phyloP scores from a whole-genome alignment of 2,329 filamentous ascomycete species.

The Colletotrichum liriopes region DNA sequence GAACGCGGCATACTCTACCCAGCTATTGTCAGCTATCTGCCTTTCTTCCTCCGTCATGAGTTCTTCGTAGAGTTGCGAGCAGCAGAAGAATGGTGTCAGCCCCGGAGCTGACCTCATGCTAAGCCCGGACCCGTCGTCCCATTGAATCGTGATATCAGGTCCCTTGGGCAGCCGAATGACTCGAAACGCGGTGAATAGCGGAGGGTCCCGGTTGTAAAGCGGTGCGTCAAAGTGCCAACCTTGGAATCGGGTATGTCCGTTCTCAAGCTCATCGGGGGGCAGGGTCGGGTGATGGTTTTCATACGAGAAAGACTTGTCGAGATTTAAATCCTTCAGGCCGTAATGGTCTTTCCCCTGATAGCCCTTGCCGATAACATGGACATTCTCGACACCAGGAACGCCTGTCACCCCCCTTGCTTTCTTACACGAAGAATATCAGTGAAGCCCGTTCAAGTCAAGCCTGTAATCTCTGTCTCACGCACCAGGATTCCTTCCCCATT shows the following conservation, averaged over 20 bases:
- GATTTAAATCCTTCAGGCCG: constrained; percentile 56
- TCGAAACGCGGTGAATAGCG: constrained; percentile 60
- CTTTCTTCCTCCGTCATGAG: constrained; percentile 59
- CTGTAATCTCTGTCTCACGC: constrained; percentile 31
- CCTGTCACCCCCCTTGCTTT: constrained; percentile 53
- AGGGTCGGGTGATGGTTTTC: constrained; percentile 56
- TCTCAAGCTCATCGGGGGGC: constrained; percentile 53
- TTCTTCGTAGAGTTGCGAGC: constrained; percentile 57
- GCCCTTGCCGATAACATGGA: constrained; percentile 62
- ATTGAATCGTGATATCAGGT: constrained; percentile 56
- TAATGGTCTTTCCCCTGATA: constrained; percentile 62
- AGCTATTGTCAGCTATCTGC: constrained; percentile 58
- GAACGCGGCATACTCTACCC: constrained; percentile 62
- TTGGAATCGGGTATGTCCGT: constrained; percentile 61
- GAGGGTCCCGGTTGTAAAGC: constrained; percentile 58
- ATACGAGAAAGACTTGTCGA: constrained; percentile 51
- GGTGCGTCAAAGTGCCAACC: constrained; percentile 65
- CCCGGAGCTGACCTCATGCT: constrained; percentile 60
- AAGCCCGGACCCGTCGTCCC: constrained; percentile 59
- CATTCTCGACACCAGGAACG: constrained; percentile 60
- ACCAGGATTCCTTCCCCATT: constrained; percentile 57
- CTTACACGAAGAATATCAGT: constrained; percentile 32
- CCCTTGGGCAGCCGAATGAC: constrained; percentile 55
- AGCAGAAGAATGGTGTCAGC: constrained; percentile 62
- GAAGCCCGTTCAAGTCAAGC: not conserved